Percentiles rank a stretch among this genome's conserved stretches.
These are phyloP conservation scores for Sordaria brevicollis DNA, from an alignment of 495 filamentous ascomycete genomes.

Conservation along the genomic window DNA sequence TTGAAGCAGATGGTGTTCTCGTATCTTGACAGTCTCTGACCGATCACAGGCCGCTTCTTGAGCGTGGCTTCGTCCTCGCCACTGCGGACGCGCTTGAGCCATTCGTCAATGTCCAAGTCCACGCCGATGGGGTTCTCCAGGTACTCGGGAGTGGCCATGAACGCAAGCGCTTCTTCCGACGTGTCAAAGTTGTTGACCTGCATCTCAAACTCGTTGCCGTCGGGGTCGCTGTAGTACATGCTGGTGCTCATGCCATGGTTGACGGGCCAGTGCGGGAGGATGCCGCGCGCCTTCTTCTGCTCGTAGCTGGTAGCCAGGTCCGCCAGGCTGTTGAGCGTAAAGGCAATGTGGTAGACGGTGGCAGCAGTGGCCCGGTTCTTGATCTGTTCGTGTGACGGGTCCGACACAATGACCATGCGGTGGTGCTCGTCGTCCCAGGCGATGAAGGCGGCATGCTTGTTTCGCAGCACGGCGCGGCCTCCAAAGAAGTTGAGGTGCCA, in stretches of 20 bases:
- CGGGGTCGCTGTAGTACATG: conserved; percentile 35
- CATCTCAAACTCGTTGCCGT: conserved; percentile 33
- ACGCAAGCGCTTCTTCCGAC: conserved; percentile 20
- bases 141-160: conserved; percentile 16
- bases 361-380: neutral
- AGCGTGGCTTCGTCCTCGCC: conserved; percentile 16
- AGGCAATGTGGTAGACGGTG: conserved; percentile 27
- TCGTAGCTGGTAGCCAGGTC: conserved; percentile 16
- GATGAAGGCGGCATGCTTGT: conserved; percentile 18
- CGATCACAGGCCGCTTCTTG: conserved; percentile 15
- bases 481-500: conserved; percentile 17
- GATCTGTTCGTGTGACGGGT: neutral
- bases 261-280: conserved; percentile 25
- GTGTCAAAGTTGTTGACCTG: conserved; percentile 32
- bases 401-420: conserved; percentile 25
- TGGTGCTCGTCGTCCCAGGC: conserved; percentile 34
- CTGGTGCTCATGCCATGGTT: conserved; percentile 33
- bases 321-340: conserved; percentile 16
- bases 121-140: conserved; percentile 22
- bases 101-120: conserved; percentile 23
- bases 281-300: conserved; percentile 16
- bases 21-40: neutral
- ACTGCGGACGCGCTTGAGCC: conserved; percentile 13
- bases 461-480: neutral
- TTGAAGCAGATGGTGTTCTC: too few relatives aligned